Base-by-base conservation (phyloP, 202 grass and related monocot genomes). In the Panicum hallii region DNA sequence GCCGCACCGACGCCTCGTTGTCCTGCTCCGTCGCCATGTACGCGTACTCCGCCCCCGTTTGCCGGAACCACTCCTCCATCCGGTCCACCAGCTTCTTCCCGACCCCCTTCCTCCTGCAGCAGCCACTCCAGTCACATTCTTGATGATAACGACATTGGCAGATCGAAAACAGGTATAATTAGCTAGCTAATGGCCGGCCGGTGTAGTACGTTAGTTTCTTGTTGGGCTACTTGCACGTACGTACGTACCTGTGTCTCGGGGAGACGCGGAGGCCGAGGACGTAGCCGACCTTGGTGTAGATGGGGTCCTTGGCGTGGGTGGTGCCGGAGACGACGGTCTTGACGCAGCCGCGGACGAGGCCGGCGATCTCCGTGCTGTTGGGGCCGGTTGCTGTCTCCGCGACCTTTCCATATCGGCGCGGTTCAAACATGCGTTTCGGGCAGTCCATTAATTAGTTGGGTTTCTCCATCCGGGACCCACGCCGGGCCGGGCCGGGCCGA, bases 261-360 rank as follows among this genome's bases (percentile, higher is more conserved):
- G 93, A 92, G 79, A 99, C 97, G 70, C 97, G 91, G 79, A 99
- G 93, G 87, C 97, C 97, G 66, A 99, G 91, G 60, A 96, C 71
- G 78, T 96, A 99, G 23, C 90, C 97, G 64, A 94, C 93, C 71
- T 92, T 96, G 61, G 90, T 46, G 88, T 87, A 58, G 90, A 85
- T 77, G 78, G 83, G 68, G 61, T 70, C 67, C 30, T 69, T 55
- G 15, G 28, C 12, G 4, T 43, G 80, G 47, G 72, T 69, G 82
- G 28, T 23, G 66, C 84, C 90, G 72, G 86, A 92, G 54, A 89
- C 79, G 50, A 99, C 93, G 10, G 84, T 87, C 91, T 99, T 99
- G 58, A 96, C 73, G 84, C 93, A 92, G 20, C 97, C 97, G 14
- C 97, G 93, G 72, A 94, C 69, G 28, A 99, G 61, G 23, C 97